A percentile compares a stretch with the other conserved stretches of the same genome.
Conservation (phyloP, 331 rosid species). For the Pyracantha coccinea region DNA sequence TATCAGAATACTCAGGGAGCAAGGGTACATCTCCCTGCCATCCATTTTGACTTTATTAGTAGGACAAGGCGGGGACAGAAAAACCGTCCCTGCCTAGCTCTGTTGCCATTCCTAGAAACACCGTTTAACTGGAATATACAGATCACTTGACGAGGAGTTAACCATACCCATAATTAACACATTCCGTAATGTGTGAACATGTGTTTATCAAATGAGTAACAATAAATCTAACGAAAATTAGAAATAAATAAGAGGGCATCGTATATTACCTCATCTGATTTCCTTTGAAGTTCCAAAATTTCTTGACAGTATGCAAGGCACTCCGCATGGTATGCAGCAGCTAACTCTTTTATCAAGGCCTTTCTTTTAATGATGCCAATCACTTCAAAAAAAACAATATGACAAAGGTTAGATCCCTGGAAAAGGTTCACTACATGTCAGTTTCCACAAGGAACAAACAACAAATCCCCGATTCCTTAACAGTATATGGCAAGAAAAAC, state of each 20-base stretch:
- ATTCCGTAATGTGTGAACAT: background rate
- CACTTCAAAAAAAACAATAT: constrained; percentile 36
- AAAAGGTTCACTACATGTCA: background rate
- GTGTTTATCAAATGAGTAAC: background rate
- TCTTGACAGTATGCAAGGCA: constrained; percentile 85
- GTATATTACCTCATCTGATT: constrained; percentile 66
- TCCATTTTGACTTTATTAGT: background rate
- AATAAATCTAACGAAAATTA: background rate
- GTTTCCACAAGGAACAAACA: background rate
- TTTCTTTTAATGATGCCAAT: constrained; percentile 84
- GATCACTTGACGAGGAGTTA: background rate
- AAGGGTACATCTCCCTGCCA: background rate
- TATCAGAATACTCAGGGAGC: background rate
- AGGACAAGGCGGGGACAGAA: background rate
- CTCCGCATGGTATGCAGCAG: constrained; percentile 73
- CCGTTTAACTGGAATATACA: background rate
- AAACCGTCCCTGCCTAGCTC: background rate
- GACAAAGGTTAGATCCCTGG: background rate
- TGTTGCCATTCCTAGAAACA: background rate
- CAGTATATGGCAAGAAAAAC: background rate
- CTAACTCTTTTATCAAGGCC: constrained; percentile 78
- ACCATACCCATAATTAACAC: background rate
- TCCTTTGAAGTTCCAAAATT: constrained; percentile 78
- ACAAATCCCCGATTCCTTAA: background rate
- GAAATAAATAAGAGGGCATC: background rate